Evolutionary conservation across 1,284 basidiomycete genomes (phyloP), one percentile per base, ranked within the genome.

Genomic region (Phellopilus nigrolimitatus): DNA sequence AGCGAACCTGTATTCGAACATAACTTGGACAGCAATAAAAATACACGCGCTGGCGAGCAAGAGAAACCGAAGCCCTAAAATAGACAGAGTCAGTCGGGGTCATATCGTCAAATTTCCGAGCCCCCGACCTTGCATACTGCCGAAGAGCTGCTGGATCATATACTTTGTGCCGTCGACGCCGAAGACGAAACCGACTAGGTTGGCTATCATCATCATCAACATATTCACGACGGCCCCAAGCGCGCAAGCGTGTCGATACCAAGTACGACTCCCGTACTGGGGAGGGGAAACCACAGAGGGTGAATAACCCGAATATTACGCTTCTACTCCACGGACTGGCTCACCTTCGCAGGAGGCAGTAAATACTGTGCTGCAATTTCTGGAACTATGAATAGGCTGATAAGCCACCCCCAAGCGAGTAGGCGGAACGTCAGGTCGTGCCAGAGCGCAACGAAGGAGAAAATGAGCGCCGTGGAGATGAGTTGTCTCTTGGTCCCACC

Each of bases 381-480:
- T 0, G 95, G 95, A 1, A 95, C 59, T 53, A 99, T 84, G 66
- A 99, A 97, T 37, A 97, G 62, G 59, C 83, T 90, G 49, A 97
- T 79, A 8, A 97, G 82, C 95, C 95, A 99, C 1, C 95, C 95
- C 97, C 97, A 99, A 0, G 91, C 84, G 0, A 99, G 74, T 4
- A 99, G 75, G 42, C 79, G 79, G 66, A 97, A 86, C 0, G 88
- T 88, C 0, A 99, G 74, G 64, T 98, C 95, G 63, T 99, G 95
- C 97, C 97, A 99, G 12, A 99, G 71, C 0, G 97, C 97, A n/a
- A 98, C 95, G 64, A 99, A 99, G 0, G 95, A 89, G 72, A 99
- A 99, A 25, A 97, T 84, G 15, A 97, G 70, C 4, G 88, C 58
- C 0, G 82, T 91, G 17, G 94, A 84, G 15, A 87, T 56, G 0